Evolutionary conservation across 2,329 filamentous ascomycete species (phyloP), one percentile per base, ranked within the genome.

Genomic region (Neofusicoccum kwambonambiense): DNA sequence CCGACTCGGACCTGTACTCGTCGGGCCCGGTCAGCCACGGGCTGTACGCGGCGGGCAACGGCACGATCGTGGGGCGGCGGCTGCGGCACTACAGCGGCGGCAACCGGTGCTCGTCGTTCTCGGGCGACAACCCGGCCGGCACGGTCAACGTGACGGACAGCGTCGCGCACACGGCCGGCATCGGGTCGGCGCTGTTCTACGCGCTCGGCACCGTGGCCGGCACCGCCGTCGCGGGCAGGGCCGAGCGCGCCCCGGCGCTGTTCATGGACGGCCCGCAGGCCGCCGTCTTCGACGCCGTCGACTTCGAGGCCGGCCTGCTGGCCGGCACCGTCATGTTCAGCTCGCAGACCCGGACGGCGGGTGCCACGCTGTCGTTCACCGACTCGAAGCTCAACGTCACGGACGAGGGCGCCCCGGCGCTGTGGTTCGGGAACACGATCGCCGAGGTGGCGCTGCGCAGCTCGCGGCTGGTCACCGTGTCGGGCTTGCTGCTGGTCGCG

Each of bases 361-460:
- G 73, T 3, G 68, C 71, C 0, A 57, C 49, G 2, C 56, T 76
- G 9, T 68, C 65, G 9, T 61, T 76, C 8, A 65, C 62, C 3
- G 67, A 70, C 47, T 70, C 70, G 5, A 70, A 68, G 27, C 67
- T 75, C 4, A 65, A 50, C 6, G 70, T 39, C 3, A 35, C 37
- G 1, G 22, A 4, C 5, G 2, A 35, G 9, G 27, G 13, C n/a
- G 37, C 71, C 34, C 71, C 74, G 9, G 72, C 67, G 3, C 58
- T 75, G 3, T 76, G 74, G 74, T 76, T 75, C 52, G 74, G 74
- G 13, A 76, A 76, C 56, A 42, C 68, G 4, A 73, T 75, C 51
- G 66, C 64, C 27, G 52, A 61, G 2, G 70, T 68, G 13, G 31
- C 58, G 1, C 31, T 71, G 42, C 39, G 68, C 57, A 42, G 65